Evolutionary conservation across 2,329 filamentous ascomycete genomes (phyloP).

Genomic region (Epichloe elymi): DNA sequence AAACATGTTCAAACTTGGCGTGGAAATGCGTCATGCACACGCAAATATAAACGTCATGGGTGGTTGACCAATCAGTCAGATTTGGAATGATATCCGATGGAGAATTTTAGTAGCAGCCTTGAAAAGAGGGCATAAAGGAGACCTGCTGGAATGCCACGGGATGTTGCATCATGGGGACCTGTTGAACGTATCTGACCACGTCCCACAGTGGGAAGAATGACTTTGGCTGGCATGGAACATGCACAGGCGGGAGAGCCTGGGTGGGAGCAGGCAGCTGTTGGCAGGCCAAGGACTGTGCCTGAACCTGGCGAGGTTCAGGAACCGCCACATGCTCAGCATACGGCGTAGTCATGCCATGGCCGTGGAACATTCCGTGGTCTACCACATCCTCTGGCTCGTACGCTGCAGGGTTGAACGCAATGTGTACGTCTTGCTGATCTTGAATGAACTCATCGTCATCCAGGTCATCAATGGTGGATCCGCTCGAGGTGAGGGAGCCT

Average conservation of each 20-base stretch:
- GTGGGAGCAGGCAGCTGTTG: constrained; percentile 17
- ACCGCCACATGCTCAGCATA: constrained; percentile 27
- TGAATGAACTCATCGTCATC: constrained; percentile 35
- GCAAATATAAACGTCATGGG: background rate
- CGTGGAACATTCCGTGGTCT: constrained; percentile 24
- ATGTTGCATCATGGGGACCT: constrained; percentile 33
- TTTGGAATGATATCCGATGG: background rate
- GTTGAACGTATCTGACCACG: constrained; percentile 38
- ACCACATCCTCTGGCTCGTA: constrained; percentile 34
- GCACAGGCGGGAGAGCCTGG: constrained; percentile 24
- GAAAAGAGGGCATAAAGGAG: constrained; percentile 36
- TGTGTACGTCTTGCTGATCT: constrained; percentile 27
- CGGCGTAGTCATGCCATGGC: constrained; percentile 29
- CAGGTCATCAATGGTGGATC: constrained; percentile 37
- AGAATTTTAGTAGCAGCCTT: constrained; percentile 31
- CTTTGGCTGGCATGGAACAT: constrained; percentile 29
- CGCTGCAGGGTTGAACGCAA: constrained; percentile 28
- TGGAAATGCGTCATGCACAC: background rate
- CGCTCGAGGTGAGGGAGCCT: constrained; percentile 41
- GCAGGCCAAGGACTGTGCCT: constrained; percentile 16
- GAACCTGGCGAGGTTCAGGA: constrained; percentile 10
- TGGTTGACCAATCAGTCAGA: too few species aligned
- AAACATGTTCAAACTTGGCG: background rate
- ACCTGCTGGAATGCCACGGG: constrained; percentile 39
- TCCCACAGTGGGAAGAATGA: constrained; percentile 39